These are phyloP conservation scores for Panaeolus papilionaceus DNA, from an alignment of 768 basidiomycete species.

Conservation along the genomic window DNA sequence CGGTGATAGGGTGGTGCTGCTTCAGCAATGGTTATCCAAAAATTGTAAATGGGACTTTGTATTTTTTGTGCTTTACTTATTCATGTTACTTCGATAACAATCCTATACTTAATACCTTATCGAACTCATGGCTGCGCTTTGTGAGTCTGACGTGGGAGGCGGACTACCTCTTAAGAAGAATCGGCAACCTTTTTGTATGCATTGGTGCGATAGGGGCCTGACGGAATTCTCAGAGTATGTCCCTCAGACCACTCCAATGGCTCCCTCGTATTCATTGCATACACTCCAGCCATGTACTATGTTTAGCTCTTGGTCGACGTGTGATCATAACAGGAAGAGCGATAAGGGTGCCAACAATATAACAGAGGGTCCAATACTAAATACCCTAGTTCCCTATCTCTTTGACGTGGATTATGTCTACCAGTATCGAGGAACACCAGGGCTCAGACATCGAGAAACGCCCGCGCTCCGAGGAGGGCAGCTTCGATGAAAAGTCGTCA, in stretches of 20 bases:
- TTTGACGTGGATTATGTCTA: conserved; percentile 24
- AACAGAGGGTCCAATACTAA: conserved; percentile 19
- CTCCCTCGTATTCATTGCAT: conserved; percentile 9
- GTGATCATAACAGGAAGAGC: conserved; percentile 8
- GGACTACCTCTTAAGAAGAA: background rate
- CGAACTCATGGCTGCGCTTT: background rate
- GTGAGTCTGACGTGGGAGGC: background rate
- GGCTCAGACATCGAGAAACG: conserved; percentile 27
- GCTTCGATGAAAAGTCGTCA: conserved; percentile 41
- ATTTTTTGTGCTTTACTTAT: conserved; percentile 5
- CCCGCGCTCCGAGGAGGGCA: conserved; percentile 22
- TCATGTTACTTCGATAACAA: conserved; percentile 11
- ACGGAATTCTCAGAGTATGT: conserved; percentile 30
- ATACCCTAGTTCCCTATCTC: conserved; percentile 17
- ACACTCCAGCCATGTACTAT: conserved; percentile 16
- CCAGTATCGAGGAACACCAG: conserved; percentile 25
- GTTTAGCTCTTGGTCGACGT: conserved; percentile 22
- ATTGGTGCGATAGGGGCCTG: conserved; percentile 19
- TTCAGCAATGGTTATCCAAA: conserved; percentile 90
- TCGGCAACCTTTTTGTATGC: conserved; percentile 16
- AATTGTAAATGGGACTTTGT: conserved; percentile 56
- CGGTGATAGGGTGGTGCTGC: conserved; percentile 84
- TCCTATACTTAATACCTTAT: conserved; percentile 12
- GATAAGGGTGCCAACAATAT: conserved; percentile 13
- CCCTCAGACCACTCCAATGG: conserved; percentile 15